These are phyloP conservation scores for Pseudozyma hubeiensis DNA, from an alignment of 1,284 basidiomycete species.

Conservation along the genomic window DNA sequence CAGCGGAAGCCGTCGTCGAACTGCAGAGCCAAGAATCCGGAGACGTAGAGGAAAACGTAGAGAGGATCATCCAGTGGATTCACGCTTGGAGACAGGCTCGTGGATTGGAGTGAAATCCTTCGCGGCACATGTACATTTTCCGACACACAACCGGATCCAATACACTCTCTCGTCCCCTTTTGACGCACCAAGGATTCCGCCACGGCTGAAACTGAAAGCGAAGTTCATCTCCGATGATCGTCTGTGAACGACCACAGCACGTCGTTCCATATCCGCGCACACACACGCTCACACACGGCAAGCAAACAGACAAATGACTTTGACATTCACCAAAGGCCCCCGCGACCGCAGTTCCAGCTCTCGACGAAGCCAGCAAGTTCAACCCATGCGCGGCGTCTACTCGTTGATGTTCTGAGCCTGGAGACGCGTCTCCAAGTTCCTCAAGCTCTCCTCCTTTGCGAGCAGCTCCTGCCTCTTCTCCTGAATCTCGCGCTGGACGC, in stretches of 20 bases:
- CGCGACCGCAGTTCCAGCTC: too few relatives aligned
- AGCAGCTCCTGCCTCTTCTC: slow-evolving; percentile 95
- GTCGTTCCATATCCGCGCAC: too few relatives aligned
- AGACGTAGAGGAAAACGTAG: slow-evolving; percentile 87
- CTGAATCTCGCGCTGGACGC: slow-evolving; percentile 97
- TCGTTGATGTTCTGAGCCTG: slow-evolving; percentile 72
- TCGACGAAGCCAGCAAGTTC: too few relatives aligned
- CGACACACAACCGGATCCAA: too few relatives aligned
- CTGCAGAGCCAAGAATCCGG: slow-evolving; percentile 82
- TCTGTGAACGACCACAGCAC: too few relatives aligned
- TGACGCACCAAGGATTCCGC: too few relatives aligned
- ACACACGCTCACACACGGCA: too few relatives aligned
- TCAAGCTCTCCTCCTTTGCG: slow-evolving; percentile 71
- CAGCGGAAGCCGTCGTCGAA: slow-evolving; percentile 85
- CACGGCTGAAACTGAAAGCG: too few relatives aligned
- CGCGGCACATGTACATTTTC: background rate
- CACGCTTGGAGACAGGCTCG: slow-evolving; percentile 78
- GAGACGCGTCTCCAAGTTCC: slow-evolving; percentile 88
- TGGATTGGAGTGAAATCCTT: slow-evolving; percentile 42
- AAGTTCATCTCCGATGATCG: too few relatives aligned
- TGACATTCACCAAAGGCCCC: background rate
- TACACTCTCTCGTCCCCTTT: too few relatives aligned
- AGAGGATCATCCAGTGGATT: slow-evolving; percentile 87
- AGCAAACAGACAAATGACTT: background rate
- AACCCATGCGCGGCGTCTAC: slow-evolving; percentile 10